Evolutionary conservation across 352 stramenopile species (phyloP).

Genomic region (Pythium utonaiense): DNA sequence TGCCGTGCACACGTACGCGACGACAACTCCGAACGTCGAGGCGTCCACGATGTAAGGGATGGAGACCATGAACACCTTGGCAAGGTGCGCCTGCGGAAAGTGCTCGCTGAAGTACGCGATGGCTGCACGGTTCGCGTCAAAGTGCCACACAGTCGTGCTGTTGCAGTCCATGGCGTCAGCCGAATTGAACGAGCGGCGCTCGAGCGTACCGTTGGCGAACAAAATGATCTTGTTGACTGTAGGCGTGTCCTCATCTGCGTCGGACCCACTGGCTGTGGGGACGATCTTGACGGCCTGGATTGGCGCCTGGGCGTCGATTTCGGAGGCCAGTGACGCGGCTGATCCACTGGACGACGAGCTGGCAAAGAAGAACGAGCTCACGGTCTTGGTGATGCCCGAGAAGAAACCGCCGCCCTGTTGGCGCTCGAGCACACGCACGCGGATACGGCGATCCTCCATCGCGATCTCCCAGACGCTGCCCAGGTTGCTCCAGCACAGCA

Average conservation of each 20-base stretch:
- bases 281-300: slow-evolving; percentile 58
- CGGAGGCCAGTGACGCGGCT: neutral
- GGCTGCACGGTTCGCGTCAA: slow-evolving; percentile 53
- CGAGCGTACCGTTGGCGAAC: slow-evolving; percentile 60
- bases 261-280: slow-evolving; percentile 19
- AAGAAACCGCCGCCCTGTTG: slow-evolving; percentile 57
- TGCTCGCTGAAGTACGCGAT: slow-evolving; percentile 72
- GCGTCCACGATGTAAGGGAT: slow-evolving; percentile 54
- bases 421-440: slow-evolving; percentile 69
- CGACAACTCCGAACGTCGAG: slow-evolving; percentile 51
- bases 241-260: slow-evolving; percentile 28
- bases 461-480: slow-evolving; percentile 78
- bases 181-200: slow-evolving; percentile 66
- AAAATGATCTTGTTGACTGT: slow-evolving; percentile 59
- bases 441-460: slow-evolving; percentile 76
- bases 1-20: slow-evolving; percentile 66
- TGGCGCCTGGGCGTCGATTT: slow-evolving; percentile 46
- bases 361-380: slow-evolving; percentile 78
- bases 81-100: slow-evolving; percentile 54
- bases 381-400: slow-evolving; percentile 63
- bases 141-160: slow-evolving; percentile 50
- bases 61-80: slow-evolving; percentile 61
- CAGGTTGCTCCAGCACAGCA: slow-evolving; percentile 80
- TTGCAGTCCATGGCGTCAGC: slow-evolving; percentile 63
- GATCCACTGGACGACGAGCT: slow-evolving; percentile 26